phyloP scores from a whole-genome alignment of 2,329 filamentous ascomycete genomes.

The Fusarium equiseti region DNA sequence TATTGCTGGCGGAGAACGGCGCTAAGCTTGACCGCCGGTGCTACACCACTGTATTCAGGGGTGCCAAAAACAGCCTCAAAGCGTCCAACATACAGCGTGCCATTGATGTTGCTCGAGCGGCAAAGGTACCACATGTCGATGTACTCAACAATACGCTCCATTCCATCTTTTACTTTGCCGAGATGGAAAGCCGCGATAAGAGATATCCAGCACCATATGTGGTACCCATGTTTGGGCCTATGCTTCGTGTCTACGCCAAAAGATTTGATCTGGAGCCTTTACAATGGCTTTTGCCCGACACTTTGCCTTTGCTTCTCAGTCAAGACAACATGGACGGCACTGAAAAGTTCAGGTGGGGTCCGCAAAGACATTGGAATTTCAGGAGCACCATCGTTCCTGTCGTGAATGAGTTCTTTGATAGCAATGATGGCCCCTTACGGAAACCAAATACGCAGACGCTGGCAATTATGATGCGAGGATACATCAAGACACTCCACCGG shows the following conservation, averaged over 20 bases:
- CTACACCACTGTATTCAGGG: conserved; percentile 77
- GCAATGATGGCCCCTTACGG: conserved; percentile 41
- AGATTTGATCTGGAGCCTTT: conserved; percentile 62
- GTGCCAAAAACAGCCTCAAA: conserved; percentile 71
- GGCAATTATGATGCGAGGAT: conserved; percentile 61
- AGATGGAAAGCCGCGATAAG: conserved; percentile 54
- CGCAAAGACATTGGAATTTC: conserved; percentile 48
- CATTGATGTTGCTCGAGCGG: conserved; percentile 59
- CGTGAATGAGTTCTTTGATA: conserved; percentile 50
- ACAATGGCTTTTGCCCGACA: conserved; percentile 55
- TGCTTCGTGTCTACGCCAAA: conserved; percentile 63
- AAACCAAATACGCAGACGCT: conserved; percentile 57
- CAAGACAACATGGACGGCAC: conserved; percentile 38
- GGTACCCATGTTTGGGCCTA: conserved; percentile 58
- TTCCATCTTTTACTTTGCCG: conserved; percentile 60
- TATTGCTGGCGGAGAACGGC: conserved; percentile 55
- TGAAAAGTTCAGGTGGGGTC: conserved; percentile 41
- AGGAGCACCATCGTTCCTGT: conserved; percentile 51
- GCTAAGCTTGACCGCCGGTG: conserved; percentile 74
- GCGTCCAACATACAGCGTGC: conserved; percentile 61
- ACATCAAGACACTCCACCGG: conserved; percentile 56
- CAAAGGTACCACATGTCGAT: conserved; percentile 57
- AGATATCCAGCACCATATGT: conserved; percentile 49
- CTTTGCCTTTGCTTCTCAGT: conserved; percentile 49
- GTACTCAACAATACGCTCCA: conserved; percentile 60